phyloP scores from a whole-genome alignment of 768 basidiomycete genomes.

The Tubosaeta sp. region DNA sequence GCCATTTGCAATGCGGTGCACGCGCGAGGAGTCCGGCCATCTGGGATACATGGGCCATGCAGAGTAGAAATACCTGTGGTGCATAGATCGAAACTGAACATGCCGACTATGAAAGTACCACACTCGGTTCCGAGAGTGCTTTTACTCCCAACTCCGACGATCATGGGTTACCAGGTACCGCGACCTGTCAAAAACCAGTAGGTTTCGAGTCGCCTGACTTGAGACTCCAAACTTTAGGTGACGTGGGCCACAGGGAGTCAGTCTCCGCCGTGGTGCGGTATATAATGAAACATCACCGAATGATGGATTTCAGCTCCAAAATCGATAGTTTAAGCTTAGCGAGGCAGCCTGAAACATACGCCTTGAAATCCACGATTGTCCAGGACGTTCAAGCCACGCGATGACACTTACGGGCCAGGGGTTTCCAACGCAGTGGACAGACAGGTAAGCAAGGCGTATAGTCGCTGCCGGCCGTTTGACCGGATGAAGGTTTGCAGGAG shows the following conservation, averaged over 20 bases:
- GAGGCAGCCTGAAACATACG: not conserved
- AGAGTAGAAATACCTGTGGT: too few relatives aligned
- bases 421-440: not conserved
- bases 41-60: too few relatives aligned
- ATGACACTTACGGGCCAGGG: not conserved
- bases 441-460: not conserved
- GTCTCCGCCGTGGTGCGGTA: not conserved
- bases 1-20: not conserved
- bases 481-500: not conserved
- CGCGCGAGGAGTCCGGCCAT: not conserved
- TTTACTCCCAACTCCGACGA: not conserved
- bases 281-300: not conserved
- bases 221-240: too few relatives aligned
- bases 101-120: not conserved
- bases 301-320: not conserved
- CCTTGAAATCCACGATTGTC: not conserved
- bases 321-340: not conserved
- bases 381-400: not conserved
- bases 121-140: not conserved
- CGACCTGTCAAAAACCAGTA: too few relatives aligned
- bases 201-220: too few relatives aligned
- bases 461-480: not conserved
- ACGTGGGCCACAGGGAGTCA: not conserved
- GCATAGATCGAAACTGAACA: not conserved
- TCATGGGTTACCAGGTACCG: not conserved